These are phyloP conservation scores for Gymnopilus junonius DNA, from an alignment of 768 basidiomycete species.

Conservation along the genomic window DNA sequence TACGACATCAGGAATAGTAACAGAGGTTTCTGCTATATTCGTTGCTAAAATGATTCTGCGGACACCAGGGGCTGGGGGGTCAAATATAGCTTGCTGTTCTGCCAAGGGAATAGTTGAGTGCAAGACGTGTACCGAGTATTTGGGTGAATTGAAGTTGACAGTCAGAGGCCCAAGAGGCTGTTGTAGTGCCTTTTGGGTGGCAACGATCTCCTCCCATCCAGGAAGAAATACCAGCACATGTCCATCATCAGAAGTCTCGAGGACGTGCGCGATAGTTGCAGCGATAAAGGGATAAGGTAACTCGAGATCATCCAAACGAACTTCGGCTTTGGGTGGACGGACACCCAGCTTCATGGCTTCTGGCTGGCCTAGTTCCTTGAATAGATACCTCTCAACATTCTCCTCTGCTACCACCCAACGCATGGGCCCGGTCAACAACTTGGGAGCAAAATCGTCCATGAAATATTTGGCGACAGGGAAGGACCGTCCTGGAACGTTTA, in stretches of 20 bases:
- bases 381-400: constrained; percentile 70
- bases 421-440: constrained; percentile 46
- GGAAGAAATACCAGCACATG: constrained; percentile 91
- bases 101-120: constrained; percentile 89
- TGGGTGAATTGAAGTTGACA: constrained; percentile 57
- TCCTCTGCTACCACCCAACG: constrained; percentile 76
- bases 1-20: constrained; percentile 95
- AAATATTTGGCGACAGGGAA: constrained; percentile 86
- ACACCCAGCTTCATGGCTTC: constrained; percentile 31
- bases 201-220: constrained; percentile 91
- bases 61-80: constrained; percentile 75
- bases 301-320: constrained; percentile 61
- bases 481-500: constrained; percentile 89
- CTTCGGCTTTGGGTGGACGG: constrained; percentile 17
- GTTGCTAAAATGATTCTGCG: constrained; percentile 92
- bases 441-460: constrained; percentile 75
- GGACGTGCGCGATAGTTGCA: constrained; percentile 77
- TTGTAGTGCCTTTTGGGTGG: constrained; percentile 67
- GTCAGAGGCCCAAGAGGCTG: constrained; percentile 53
- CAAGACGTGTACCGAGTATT: constrained; percentile 76
- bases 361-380: constrained; percentile 59
- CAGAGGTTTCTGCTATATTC: constrained; percentile 94
- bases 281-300: constrained; percentile 84
- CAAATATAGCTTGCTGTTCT: constrained; percentile 90
- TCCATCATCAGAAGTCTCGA: constrained; percentile 75